Evolutionary conservation across 192 early-diverging fungal species (phyloP).

Genomic region (Umbelopsis isabellina): DNA sequence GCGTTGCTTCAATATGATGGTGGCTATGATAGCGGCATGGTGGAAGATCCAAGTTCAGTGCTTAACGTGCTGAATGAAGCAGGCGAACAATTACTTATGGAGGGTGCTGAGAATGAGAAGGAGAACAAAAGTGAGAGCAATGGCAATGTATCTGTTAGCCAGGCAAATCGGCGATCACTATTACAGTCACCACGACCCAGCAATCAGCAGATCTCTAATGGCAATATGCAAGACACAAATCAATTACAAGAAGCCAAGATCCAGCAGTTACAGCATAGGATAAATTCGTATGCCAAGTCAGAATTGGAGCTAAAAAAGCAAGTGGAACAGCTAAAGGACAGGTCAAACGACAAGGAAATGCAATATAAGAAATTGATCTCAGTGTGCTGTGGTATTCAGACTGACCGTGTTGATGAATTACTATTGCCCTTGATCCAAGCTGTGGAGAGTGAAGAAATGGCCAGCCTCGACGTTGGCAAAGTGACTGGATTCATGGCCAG

Average conservation of each 20-base stretch:
- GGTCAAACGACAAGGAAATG: conserved; percentile 68
- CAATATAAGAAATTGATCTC: conserved; percentile 86
- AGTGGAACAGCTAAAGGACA: conserved; percentile 52
- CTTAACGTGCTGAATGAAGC: conserved; percentile 3
- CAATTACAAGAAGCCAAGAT: conserved; percentile 37
- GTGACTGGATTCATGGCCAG: conserved; percentile 52
- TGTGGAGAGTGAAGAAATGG: conserved; percentile 70
- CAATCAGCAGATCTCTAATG: background rate
- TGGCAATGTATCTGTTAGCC: background rate
- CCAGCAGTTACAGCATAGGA: conserved; percentile 38
- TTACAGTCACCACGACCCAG: conserved; percentile 9
- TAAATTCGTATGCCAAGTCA: conserved; percentile 43
- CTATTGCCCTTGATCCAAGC: conserved; percentile 75
- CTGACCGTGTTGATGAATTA: conserved; percentile 80
- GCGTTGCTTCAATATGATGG: background rate
- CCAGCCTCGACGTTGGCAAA: conserved; percentile 49
- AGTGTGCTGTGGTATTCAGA: conserved; percentile 78
- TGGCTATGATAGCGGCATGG: background rate
- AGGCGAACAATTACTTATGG: background rate
- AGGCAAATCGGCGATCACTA: background rate
- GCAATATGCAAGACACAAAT: conserved; percentile 19
- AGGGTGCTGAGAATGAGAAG: background rate
- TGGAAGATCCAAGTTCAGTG: background rate
- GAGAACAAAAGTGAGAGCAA: background rate
- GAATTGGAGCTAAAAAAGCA: conserved; percentile 59